Conservation (phyloP, 305 asterid species). For the Fraxinus xanthoxyloides region DNA sequence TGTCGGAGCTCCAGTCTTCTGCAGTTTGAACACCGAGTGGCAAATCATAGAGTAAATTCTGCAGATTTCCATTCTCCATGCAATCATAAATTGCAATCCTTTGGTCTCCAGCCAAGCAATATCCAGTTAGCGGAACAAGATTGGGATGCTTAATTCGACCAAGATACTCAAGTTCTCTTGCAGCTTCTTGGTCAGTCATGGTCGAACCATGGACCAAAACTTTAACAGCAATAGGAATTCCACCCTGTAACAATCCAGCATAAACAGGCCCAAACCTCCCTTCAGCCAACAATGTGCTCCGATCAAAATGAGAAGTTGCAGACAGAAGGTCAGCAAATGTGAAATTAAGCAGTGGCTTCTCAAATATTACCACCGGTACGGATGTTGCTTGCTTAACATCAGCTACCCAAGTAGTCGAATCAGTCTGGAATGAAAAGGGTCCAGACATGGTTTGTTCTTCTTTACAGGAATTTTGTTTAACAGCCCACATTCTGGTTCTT, state of each 20-base stretch:
- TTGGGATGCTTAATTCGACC: conserved; percentile 89
- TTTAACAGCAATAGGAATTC: conserved; percentile 82
- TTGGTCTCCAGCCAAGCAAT: conserved; percentile 92
- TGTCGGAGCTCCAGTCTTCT: conserved; percentile 80
- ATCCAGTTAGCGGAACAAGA: conserved; percentile 86
- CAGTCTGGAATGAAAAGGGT: conserved; percentile 87
- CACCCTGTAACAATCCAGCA: conserved; percentile 73
- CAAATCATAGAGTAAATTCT: conserved; percentile 73
- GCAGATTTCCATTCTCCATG: conserved; percentile 89
- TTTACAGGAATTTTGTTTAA: conserved; percentile 57
- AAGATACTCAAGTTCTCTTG: conserved; percentile 81
- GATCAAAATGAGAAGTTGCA: conserved; percentile 81
- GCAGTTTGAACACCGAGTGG: conserved; percentile 66
- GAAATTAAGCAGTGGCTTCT: conserved; percentile 86
- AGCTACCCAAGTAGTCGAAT: conserved; percentile 94
- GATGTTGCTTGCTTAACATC: conserved; percentile 86
- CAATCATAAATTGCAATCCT: conserved; percentile 86
- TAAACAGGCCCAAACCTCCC: conserved; percentile 91
- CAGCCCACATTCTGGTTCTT: conserved; percentile 64
- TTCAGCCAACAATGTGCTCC: conserved; percentile 80
- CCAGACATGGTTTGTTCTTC: conserved; percentile 80
- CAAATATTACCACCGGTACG: conserved; percentile 76
- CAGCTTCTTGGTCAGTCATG: conserved; percentile 82
- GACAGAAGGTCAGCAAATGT: conserved; percentile 79
- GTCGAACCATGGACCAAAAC: conserved; percentile 85